Conservation (phyloP, 2,329 filamentous ascomycete species). For the Alternaria postmessia region DNA sequence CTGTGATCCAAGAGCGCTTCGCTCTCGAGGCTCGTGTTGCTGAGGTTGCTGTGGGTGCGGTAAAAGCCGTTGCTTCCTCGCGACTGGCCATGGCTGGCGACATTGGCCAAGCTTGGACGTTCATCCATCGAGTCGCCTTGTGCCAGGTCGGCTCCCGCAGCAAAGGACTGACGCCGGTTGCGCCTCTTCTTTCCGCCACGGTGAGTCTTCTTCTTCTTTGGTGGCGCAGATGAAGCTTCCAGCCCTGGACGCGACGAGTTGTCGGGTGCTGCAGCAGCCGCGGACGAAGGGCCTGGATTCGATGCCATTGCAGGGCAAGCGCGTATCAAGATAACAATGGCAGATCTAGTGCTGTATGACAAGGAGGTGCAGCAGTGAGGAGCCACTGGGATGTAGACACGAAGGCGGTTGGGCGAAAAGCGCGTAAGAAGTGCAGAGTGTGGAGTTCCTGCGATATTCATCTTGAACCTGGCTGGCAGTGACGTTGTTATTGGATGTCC, state of each 20-base stretch:
- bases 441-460: constrained; percentile 4
- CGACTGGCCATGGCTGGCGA: constrained; percentile 38
- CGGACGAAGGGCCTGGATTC: constrained; percentile 26
- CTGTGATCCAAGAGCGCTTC: constrained; percentile 87
- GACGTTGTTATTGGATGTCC: constrained; percentile 14
- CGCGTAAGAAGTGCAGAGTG: constrained; percentile 5
- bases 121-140: constrained; percentile 66
- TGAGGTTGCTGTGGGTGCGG: constrained; percentile 67
- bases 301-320: constrained; percentile 25
- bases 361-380: constrained; percentile 4
- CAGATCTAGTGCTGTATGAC: neutral
- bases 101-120: constrained; percentile 52
- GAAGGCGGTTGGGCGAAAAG: constrained; percentile 2
- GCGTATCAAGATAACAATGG: constrained; percentile 13
- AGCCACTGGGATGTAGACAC: constrained; percentile 14
- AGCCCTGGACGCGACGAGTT: constrained; percentile 10
- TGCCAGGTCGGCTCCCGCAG: constrained; percentile 61
- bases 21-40: constrained; percentile 88
- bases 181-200: constrained; percentile 81
- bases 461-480: constrained; percentile 10
- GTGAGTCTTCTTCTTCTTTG: constrained; percentile 73
- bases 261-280: constrained; percentile 25
- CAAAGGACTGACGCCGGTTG: constrained; percentile 81
- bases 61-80: constrained; percentile 61
- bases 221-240: constrained; percentile 20